phyloP scores from a whole-genome alignment of 2,329 filamentous ascomycete species.

The Aspergillus sergii region DNA sequence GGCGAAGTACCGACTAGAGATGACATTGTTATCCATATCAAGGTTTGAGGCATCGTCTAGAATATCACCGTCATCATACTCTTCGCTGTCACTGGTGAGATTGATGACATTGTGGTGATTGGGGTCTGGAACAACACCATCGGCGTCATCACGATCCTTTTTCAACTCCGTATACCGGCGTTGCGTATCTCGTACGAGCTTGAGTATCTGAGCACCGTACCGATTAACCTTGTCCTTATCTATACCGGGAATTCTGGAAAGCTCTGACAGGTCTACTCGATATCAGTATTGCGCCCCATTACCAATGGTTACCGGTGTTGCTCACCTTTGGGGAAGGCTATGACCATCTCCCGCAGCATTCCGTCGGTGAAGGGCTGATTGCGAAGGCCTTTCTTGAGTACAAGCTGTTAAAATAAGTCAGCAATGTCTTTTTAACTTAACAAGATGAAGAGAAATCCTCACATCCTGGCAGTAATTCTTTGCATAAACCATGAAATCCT shows the following conservation, averaged over 20 bases:
- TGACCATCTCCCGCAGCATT: conserved; percentile 52
- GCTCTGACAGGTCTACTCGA: conserved; percentile 38
- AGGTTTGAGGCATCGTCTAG: conserved; percentile 28
- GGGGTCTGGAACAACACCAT: conserved; percentile 50
- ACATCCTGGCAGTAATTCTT: conserved; percentile 48
- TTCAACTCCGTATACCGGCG: conserved; percentile 47
- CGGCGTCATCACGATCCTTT: conserved; percentile 48
- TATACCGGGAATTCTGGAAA: conserved; percentile 45
- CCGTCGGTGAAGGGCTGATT: conserved; percentile 50
- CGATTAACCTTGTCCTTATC: conserved; percentile 48
- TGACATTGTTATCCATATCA: conserved; percentile 26
- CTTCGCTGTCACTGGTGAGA: conserved; percentile 40
- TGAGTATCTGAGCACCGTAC: conserved; percentile 48
- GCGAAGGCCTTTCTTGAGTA: conserved; percentile 47
- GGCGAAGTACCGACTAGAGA: conserved; percentile 40
- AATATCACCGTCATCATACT: conserved; percentile 42
- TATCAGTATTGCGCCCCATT: conserved; percentile 13
- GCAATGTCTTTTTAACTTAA: neutral
- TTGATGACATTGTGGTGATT: conserved; percentile 51
- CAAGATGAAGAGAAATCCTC: conserved; percentile 16
- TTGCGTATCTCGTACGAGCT: conserved; percentile 43
- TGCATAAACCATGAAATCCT: conserved; percentile 51
- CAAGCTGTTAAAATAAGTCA: conserved; percentile 36
- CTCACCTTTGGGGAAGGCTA: conserved; percentile 48
- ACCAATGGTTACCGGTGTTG: neutral